A percentile compares a stretch with the other conserved stretches of the same genome.
Conservation (phyloP, 1,139 yeast genomes). For the Nadsonia starkeyi-henricii region DNA sequence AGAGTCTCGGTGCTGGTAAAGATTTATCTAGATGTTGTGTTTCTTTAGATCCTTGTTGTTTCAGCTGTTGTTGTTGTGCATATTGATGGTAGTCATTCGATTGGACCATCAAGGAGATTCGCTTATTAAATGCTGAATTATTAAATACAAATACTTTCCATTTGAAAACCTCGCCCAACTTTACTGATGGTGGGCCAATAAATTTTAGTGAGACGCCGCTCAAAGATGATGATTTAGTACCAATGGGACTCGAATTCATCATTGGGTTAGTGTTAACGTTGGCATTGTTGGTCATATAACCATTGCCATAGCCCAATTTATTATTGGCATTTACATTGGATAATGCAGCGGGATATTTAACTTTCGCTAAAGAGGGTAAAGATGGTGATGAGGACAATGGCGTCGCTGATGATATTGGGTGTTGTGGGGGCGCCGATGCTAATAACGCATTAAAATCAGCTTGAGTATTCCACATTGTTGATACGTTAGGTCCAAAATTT, state of each 20-base stretch:
- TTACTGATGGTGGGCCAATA: conserved; percentile 46
- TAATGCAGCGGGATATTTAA: too few species aligned
- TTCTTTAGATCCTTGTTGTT: conserved; percentile 5
- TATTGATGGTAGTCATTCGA: conserved; percentile 12
- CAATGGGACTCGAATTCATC: neutral
- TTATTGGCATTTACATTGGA: too few species aligned
- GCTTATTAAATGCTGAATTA: conserved; percentile 27
- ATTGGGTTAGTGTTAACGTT: neutral
- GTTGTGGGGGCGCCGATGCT: conserved; percentile 1
- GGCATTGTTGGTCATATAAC: neutral
- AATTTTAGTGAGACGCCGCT: conserved; percentile 46
- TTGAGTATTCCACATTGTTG: conserved; percentile 6
- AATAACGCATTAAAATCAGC: conserved; percentile 4
- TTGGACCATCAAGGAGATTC: conserved; percentile 30
- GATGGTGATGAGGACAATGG: conserved; percentile 7
- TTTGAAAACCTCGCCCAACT: conserved; percentile 44
- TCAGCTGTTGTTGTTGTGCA: conserved; percentile 6
- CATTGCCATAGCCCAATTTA: neutral
- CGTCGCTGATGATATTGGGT: neutral
- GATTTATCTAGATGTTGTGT: conserved; percentile 2
- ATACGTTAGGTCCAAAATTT: conserved; percentile 1
- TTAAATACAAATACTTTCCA: conserved; percentile 63
- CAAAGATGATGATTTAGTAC: neutral
- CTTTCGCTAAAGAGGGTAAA: conserved; percentile 1
- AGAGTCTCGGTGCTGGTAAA: conserved; percentile 2